Conservation (phyloP, 176 grass and related monocot species). For the Musa acuminata region DNA sequence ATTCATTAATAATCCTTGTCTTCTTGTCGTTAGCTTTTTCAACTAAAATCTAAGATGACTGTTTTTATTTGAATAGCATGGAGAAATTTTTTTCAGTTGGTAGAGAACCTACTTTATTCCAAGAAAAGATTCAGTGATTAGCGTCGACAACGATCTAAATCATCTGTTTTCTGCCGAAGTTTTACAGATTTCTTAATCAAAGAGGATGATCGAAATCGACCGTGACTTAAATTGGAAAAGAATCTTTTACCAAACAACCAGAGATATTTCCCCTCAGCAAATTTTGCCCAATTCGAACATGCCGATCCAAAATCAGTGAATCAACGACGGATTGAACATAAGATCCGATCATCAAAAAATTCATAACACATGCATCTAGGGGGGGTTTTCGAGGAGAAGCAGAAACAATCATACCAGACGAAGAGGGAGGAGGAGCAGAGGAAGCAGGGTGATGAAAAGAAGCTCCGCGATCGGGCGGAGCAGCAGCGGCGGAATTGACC, state of each 20-base stretch:
- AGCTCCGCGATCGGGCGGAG: conserved; percentile 8
- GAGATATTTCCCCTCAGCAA: background rate
- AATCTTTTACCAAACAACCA: background rate
- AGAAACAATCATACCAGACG: conserved; percentile 2
- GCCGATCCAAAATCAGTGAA: background rate
- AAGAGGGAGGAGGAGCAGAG: conserved; percentile 22
- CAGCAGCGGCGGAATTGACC: background rate
- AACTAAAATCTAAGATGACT: no score
- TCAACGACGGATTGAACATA: background rate
- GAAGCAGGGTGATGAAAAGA: conserved; percentile 17
- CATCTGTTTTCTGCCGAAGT: background rate
- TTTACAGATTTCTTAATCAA: background rate
- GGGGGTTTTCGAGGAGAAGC: background rate
- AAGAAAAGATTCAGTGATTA: no score
- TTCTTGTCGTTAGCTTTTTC: no score
- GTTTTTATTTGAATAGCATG: no score
- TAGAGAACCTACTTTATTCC: no score
- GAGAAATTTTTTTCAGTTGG: background rate
- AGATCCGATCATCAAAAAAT: background rate
- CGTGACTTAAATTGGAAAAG: background rate
- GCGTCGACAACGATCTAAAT: background rate
- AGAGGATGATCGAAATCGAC: background rate
- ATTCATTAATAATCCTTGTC: no score
- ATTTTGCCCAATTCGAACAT: background rate
- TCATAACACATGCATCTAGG: background rate